Evolutionary conservation across 345 rosid genomes (phyloP).

Genomic region (Salix udensis): DNA sequence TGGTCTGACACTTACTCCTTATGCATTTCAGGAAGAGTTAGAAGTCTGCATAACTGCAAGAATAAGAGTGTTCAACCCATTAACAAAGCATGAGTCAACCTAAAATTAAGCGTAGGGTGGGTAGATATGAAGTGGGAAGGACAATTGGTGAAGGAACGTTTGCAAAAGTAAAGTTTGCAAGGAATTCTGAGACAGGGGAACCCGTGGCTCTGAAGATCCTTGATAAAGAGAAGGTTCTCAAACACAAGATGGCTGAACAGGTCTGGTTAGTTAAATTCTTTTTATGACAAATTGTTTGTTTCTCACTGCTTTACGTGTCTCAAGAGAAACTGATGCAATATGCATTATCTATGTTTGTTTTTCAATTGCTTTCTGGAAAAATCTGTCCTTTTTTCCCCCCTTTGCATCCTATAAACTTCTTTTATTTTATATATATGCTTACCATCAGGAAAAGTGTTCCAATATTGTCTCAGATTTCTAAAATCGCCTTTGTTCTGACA

Average conservation of each 20-base stretch:
- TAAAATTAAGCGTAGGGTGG: constrained; percentile 75
- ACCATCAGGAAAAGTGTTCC: not conserved
- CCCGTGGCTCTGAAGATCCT: constrained; percentile 92
- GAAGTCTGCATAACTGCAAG: constrained; percentile 1
- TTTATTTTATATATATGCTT: not conserved
- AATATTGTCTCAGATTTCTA: constrained; percentile 7
- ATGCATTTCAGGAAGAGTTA: constrained; percentile 21
- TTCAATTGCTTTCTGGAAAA: not conserved
- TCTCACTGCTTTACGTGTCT: not conserved
- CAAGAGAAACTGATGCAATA: not conserved
- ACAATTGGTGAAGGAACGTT: constrained; percentile 97
- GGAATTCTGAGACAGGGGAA: constrained; percentile 78
- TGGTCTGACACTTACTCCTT: constrained; percentile 1
- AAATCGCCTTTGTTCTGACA: constrained; percentile 31
- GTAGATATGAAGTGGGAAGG: constrained; percentile 91
- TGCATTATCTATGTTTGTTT: not conserved
- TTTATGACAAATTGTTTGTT: not conserved
- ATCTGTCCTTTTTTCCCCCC: not conserved
- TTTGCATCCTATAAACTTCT: not conserved
- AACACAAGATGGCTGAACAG: constrained; percentile 98
- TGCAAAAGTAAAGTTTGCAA: constrained; percentile 95
- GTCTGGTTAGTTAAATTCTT: constrained; percentile 29
- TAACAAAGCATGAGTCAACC: constrained; percentile 50
- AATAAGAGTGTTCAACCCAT: constrained; percentile 7
- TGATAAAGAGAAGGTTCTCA: constrained; percentile 92